Conservation (phyloP, 306 rosid genomes). For the Prunus mume region DNA sequence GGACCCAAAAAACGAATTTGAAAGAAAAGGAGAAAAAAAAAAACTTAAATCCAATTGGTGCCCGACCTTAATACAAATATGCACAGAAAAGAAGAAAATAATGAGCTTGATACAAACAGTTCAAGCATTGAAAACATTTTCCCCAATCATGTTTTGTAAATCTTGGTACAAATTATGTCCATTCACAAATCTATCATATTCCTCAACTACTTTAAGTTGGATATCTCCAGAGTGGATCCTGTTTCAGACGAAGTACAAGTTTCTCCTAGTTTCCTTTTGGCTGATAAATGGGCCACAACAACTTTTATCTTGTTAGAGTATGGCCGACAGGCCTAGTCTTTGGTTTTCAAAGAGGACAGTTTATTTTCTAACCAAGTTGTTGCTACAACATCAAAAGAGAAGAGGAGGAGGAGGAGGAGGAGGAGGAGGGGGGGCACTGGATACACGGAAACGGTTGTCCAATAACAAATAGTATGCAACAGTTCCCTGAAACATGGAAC, state of each 20-base stretch:
- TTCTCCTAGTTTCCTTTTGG: not conserved
- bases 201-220: not conserved
- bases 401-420: too few species aligned
- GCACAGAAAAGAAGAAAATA: not conserved
- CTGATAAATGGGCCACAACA: not conserved
- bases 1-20: not conserved
- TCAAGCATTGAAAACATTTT: not conserved
- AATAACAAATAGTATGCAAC: slow-evolving; percentile 80
- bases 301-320: too few species aligned
- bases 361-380: not conserved
- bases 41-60: not conserved
- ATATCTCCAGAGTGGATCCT: not conserved
- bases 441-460: slow-evolving; percentile 78
- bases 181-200: not conserved
- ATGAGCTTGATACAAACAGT: not conserved
- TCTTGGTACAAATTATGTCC: too few species aligned
- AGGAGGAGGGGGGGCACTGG: slow-evolving; percentile 33
- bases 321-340: not conserved
- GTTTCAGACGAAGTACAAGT: not conserved
- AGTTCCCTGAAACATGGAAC: slow-evolving; percentile 69
- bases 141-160: not conserved
- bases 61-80: not conserved
- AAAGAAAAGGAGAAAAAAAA: not conserved
- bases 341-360: not conserved
- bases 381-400: not conserved